Evolutionary conservation across 306 rosid genomes (phyloP).

Genomic region (Quercus berberidifolia): DNA sequence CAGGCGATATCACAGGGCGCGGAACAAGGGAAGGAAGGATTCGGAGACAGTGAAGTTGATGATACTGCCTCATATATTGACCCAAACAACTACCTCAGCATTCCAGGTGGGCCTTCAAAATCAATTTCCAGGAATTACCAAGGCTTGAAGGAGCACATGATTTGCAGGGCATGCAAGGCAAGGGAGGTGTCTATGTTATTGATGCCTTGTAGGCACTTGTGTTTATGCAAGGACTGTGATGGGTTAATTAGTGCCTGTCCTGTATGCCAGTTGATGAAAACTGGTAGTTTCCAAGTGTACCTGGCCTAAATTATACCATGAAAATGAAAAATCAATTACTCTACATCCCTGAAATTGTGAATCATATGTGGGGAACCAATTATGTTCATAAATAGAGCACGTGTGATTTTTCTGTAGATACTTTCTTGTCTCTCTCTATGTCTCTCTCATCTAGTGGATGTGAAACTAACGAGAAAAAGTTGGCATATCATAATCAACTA

Average conservation of each 20-base stretch:
- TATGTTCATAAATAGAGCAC: background rate
- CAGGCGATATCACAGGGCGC: conserved; percentile 84
- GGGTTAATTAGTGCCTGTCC: conserved; percentile 68
- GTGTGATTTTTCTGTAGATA: background rate
- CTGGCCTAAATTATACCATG: conserved; percentile 46
- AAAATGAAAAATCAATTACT: conserved; percentile 19
- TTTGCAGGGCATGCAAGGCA: conserved; percentile 65
- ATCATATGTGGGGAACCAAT: conserved; percentile 15
- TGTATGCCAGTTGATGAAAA: conserved; percentile 69
- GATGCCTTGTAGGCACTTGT: conserved; percentile 90
- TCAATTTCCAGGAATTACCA: conserved; percentile 30
- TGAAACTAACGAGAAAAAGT: too few relatives aligned
- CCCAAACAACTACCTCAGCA: conserved; percentile 52
- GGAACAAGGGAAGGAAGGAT: conserved; percentile 90
- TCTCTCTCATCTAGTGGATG: background rate
- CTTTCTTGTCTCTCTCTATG: background rate
- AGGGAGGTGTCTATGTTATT: conserved; percentile 78
- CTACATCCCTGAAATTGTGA: conserved; percentile 5
- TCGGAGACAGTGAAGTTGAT: conserved; percentile 88
- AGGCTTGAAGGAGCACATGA: conserved; percentile 40
- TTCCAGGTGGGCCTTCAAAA: conserved; percentile 31
- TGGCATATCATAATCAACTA: too few relatives aligned
- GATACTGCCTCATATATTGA: conserved; percentile 64
- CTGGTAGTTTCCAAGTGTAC: conserved; percentile 64
- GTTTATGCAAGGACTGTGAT: conserved; percentile 87